A percentile compares a stretch with the other conserved stretches of the same genome.
phyloP scores from a whole-genome alignment of 2,329 filamentous ascomycete genomes.

The Calonectria leucothoes region DNA sequence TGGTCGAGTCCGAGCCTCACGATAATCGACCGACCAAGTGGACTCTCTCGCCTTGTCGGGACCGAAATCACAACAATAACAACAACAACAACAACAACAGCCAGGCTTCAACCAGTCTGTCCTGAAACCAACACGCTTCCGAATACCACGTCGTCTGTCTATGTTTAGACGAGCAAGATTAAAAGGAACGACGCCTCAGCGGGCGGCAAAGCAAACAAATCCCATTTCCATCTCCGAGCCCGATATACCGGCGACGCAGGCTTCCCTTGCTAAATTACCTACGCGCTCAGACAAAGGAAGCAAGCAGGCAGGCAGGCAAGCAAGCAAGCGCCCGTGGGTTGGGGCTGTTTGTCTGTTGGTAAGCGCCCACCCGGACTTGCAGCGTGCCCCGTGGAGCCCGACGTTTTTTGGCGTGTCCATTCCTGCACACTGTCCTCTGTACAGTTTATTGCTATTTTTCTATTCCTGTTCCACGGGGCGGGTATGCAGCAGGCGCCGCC shows the following conservation, averaged over 20 bases:
- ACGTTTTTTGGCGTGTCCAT: too few species aligned
- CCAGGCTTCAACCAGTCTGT: too few species aligned
- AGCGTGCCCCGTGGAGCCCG: not conserved
- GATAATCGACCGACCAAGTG: not conserved
- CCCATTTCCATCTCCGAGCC: not conserved
- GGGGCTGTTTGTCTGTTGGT: not conserved
- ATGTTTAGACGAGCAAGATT: not conserved
- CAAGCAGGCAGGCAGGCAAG: too few species aligned
- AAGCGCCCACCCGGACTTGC: conserved; percentile 1
- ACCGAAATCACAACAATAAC: not conserved
- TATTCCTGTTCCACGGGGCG: conserved; percentile 9
- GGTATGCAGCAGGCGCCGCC: not conserved
- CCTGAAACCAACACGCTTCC: too few species aligned
- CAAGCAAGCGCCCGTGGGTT: not conserved
- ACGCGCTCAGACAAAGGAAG: not conserved
- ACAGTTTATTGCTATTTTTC: not conserved
- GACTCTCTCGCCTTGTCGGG: not conserved
- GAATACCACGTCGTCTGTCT: not conserved
- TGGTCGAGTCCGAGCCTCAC: not conserved
- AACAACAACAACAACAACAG: not conserved
- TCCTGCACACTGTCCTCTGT: not conserved
- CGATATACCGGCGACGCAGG: too few species aligned
- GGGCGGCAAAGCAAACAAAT: not conserved
- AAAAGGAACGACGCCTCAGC: not conserved
- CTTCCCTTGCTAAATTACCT: too few species aligned